These are phyloP conservation scores for Galium porrigens DNA, from an alignment of 305 asterid genomes.

Conservation along the genomic window DNA sequence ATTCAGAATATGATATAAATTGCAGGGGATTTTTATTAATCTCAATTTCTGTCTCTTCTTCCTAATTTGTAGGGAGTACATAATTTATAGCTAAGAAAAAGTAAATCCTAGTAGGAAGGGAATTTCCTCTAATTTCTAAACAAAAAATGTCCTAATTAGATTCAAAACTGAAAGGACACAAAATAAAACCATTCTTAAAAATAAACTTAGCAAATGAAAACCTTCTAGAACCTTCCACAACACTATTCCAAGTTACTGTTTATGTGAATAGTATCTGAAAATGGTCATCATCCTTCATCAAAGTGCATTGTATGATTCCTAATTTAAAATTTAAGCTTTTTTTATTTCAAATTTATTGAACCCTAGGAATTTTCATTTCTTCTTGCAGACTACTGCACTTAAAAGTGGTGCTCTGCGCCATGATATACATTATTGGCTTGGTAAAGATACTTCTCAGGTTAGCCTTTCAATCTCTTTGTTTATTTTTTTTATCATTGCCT, in stretches of 20 bases:
- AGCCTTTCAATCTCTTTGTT: constrained; percentile 7
- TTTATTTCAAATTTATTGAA: constrained; percentile 13
- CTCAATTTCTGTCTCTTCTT: no score
- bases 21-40: no score
- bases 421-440: constrained; percentile 95
- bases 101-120: no score
- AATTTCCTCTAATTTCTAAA: no score
- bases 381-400: constrained; percentile 62
- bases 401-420: constrained; percentile 73
- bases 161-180: no score
- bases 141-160: no score
- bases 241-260: neutral
- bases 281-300: neutral
- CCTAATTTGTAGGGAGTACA: no score
- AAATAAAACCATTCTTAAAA: no score
- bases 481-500: neutral
- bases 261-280: neutral
- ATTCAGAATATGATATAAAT: no score
- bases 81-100: no score
- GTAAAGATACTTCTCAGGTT: constrained; percentile 90
- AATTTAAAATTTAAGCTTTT: neutral
- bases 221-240: no score
- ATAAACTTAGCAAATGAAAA: no score
- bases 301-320: neutral
- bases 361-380: constrained; percentile 14